Conservation (phyloP, 2,329 filamentous ascomycete species). For the Aspergillus aculeatus region DNA sequence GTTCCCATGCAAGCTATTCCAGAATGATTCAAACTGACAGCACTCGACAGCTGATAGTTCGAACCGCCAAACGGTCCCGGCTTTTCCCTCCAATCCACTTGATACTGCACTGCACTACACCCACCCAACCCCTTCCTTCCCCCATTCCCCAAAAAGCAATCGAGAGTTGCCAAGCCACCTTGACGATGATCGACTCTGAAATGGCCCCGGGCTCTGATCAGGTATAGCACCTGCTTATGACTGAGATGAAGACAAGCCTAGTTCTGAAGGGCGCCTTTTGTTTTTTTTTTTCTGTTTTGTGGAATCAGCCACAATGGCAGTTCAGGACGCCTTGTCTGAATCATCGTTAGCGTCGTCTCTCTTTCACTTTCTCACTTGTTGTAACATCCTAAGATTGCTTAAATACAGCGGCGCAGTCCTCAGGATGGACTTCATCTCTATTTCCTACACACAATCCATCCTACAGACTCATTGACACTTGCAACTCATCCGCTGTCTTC, state of each 20-base stretch:
- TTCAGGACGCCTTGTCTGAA: conserved; percentile 8
- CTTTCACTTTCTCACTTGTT: neutral
- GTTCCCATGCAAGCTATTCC: neutral
- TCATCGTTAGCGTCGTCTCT: conserved; percentile 2
- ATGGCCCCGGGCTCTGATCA: conserved; percentile 6
- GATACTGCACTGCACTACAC: no score
- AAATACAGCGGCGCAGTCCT: conserved; percentile 1
- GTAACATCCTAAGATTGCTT: neutral
- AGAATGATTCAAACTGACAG: conserved; percentile 9
- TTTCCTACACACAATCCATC: neutral
- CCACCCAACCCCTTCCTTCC: neutral
- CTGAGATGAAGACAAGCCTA: conserved; percentile 1
- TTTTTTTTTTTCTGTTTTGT: neutral
- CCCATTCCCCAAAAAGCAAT: conserved; percentile 1
- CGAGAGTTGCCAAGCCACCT: conserved; percentile 5
- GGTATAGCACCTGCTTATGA: conserved; percentile 5
- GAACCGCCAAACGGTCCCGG: neutral
- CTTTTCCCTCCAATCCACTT: neutral
- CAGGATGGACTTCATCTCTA: neutral
- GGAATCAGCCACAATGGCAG: conserved; percentile 5
- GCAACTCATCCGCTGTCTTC: neutral
- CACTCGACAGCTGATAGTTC: conserved; percentile 4
- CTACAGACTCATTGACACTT: neutral
- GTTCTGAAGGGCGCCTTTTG: neutral
- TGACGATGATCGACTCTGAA: conserved; percentile 6